Evolutionary conservation across 768 basidiomycete genomes (phyloP).

Genomic region (Tricholoma matsutake): DNA sequence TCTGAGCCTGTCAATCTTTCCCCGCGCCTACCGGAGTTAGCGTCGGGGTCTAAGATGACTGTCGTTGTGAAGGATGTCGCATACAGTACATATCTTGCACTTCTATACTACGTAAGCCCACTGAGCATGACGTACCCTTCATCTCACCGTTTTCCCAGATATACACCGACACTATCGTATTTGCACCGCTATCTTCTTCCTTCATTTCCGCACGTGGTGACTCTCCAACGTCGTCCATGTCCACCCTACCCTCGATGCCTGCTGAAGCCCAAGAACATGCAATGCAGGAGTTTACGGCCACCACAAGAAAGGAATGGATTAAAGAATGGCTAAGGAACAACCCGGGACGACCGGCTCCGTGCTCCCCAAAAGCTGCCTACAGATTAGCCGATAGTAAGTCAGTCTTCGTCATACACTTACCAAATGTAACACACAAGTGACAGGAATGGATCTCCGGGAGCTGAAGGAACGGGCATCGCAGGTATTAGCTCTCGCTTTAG

Average conservation of each 20-base stretch:
- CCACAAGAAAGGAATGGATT: constrained; percentile 63
- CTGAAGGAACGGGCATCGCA: constrained; percentile 70
- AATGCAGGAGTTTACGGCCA: constrained; percentile 20
- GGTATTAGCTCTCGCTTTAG: constrained; percentile 18
- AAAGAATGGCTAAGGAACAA: constrained; percentile 60
- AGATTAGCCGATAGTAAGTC: constrained; percentile 76
- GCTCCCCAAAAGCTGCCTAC: constrained; percentile 84
- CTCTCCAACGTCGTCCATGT: constrained; percentile 21
- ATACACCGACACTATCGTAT: constrained; percentile 82
- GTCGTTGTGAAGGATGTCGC: constrained; percentile 51
- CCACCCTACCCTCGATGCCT: constrained; percentile 23
- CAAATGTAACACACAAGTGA: not conserved
- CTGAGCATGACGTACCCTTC: not conserved
- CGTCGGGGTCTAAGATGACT: constrained; percentile 19
- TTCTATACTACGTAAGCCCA: constrained; percentile 70
- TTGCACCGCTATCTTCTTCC: constrained; percentile 79
- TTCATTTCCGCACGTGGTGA: constrained; percentile 36
- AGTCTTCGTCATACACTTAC: not conserved
- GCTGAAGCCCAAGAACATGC: constrained; percentile 28
- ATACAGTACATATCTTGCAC: constrained; percentile 41
- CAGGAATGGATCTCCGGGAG: constrained; percentile 70
- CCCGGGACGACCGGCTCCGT: constrained; percentile 60
- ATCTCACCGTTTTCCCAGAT: constrained; percentile 42
- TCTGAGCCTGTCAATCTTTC: constrained; percentile 1
- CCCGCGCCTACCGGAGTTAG: not conserved